phyloP scores from a whole-genome alignment of 768 basidiomycete species.

The Tylopilus vinaceipallidus region DNA sequence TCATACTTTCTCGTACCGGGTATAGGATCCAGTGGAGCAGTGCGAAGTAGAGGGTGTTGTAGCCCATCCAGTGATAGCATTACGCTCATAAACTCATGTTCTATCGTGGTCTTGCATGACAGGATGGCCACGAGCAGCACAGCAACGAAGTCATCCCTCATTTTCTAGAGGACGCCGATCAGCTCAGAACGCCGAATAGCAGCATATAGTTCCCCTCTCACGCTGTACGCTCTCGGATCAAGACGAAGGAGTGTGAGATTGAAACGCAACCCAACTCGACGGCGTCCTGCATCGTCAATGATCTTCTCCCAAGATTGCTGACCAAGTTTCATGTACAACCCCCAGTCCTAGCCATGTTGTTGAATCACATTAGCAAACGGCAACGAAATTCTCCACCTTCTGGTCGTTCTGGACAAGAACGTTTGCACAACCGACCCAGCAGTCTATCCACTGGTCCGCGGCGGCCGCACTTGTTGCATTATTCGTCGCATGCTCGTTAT shows the following conservation, averaged over 20 bases:
- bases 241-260: slow-evolving; percentile 53
- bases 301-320: slow-evolving; percentile 56
- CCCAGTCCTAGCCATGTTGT: slow-evolving; percentile 52
- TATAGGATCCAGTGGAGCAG: slow-evolving; percentile 29
- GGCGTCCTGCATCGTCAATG: slow-evolving; percentile 47
- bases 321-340: slow-evolving; percentile 50
- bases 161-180: slow-evolving; percentile 33
- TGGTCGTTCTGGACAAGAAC: slow-evolving; percentile 54
- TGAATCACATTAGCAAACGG: not conserved
- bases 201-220: slow-evolving; percentile 30
- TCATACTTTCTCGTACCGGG: slow-evolving; percentile 25
- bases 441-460: slow-evolving; percentile 60
- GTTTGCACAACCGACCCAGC: slow-evolving; percentile 71
- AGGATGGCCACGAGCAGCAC: slow-evolving; percentile 53
- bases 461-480: slow-evolving; percentile 30
- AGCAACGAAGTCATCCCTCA: slow-evolving; percentile 50
- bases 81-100: slow-evolving; percentile 55
- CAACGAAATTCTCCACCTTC: slow-evolving; percentile 33
- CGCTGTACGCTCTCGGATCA: slow-evolving; percentile 60
- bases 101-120: slow-evolving; percentile 46
- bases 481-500: slow-evolving; percentile 21
- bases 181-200: not conserved
- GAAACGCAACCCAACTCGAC: slow-evolving; percentile 62
- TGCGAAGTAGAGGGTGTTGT: slow-evolving; percentile 49
- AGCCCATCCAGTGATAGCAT: slow-evolving; percentile 59